Evolutionary conservation across 768 basidiomycete species (phyloP).

Genomic region (Calocybe gangraenosa): DNA sequence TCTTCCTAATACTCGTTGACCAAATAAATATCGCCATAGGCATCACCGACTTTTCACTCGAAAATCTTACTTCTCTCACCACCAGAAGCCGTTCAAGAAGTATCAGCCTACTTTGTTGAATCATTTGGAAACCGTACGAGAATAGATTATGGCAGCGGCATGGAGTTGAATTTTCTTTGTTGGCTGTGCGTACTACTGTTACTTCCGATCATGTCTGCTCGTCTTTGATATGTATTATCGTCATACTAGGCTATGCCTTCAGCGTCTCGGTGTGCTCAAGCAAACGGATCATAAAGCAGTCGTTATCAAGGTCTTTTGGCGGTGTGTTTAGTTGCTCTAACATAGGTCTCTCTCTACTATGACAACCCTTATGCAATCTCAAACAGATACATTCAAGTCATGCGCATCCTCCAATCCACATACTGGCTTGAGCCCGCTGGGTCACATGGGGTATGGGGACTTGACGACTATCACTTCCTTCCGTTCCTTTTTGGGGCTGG

Average conservation of each 20-base stretch:
- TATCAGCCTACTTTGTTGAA: constrained; percentile 79
- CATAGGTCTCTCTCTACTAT: background rate
- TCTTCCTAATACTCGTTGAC: too few species aligned
- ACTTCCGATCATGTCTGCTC: background rate
- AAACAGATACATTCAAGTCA: constrained; percentile 73
- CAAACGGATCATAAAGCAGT: constrained; percentile 68
- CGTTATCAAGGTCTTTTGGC: constrained; percentile 87
- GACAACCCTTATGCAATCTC: constrained; percentile 23
- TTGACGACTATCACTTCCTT: constrained; percentile 96
- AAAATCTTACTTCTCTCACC: constrained; percentile 41
- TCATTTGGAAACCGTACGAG: constrained; percentile 89
- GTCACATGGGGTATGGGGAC: constrained; percentile 98
- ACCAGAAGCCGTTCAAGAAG: constrained; percentile 55
- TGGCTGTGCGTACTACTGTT: constrained; percentile 69
- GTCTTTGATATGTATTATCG: background rate
- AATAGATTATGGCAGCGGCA: constrained; percentile 99
- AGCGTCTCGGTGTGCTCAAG: constrained; percentile 60
- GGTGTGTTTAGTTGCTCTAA: constrained; percentile 35
- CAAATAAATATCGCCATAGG: constrained; percentile 38
- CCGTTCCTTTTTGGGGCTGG: constrained; percentile 87
- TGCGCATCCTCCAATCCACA: constrained; percentile 84
- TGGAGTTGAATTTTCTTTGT: constrained; percentile 97
- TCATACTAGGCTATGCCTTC: constrained; percentile 69
- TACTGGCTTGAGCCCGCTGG: constrained; percentile 99
- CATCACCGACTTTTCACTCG: constrained; percentile 61